Conservation (phyloP, 495 filamentous ascomycete species). For the Annulohypoxylon maeteangense region DNA sequence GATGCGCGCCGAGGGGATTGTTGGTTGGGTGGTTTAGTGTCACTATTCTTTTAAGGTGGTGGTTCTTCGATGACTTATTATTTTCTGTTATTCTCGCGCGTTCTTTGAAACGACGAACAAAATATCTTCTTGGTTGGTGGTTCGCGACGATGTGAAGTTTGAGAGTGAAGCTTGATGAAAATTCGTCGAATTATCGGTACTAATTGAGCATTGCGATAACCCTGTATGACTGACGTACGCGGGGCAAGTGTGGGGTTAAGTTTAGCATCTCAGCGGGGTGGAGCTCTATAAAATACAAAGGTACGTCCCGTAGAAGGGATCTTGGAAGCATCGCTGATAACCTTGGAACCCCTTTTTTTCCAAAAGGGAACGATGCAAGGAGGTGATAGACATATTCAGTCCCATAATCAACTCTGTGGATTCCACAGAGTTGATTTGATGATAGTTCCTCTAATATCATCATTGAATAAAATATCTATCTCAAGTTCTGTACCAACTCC, state of each 20-base stretch:
- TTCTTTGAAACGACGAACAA: not conserved
- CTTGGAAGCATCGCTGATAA: not conserved
- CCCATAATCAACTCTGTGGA: no score
- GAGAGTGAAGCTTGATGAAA: conserved; percentile 3
- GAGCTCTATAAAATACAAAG: not conserved
- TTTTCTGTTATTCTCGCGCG: not conserved
- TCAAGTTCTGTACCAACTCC: no score
- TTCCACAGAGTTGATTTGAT: no score
- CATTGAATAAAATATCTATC: no score
- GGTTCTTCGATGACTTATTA: not conserved
- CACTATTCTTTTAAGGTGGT: not conserved
- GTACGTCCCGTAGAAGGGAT: not conserved
- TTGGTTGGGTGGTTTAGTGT: not conserved
- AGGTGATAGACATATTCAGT: not conserved
- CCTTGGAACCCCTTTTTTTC: not conserved
- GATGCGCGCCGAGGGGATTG: not conserved
- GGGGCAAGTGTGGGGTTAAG: conserved; percentile 34
- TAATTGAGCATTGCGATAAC: conserved; percentile 11
- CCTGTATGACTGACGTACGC: conserved; percentile 42
- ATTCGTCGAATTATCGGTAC: conserved; percentile 21
- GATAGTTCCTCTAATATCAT: no score
- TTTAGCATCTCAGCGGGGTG: conserved; percentile 5
- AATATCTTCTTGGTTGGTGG: not conserved
- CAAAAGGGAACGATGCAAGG: not conserved
- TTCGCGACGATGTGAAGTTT: conserved; percentile 2